Base-by-base conservation (phyloP, 1,284 basidiomycete genomes). In the Trichosporon sp. region DNA sequence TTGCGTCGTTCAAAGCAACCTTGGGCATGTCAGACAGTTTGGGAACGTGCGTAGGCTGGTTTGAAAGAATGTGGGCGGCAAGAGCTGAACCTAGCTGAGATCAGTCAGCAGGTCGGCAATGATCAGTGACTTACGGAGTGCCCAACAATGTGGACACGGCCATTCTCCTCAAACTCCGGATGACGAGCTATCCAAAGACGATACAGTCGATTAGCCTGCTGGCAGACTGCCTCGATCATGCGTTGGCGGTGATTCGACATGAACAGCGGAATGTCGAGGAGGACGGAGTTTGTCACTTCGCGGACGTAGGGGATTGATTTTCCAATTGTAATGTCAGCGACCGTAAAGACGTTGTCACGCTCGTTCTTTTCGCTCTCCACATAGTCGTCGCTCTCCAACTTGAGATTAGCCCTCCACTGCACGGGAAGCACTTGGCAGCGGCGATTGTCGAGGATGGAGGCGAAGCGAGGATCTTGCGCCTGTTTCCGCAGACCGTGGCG, bases 151-250 rank as follows among this genome's bases (percentile, higher is more conserved):
- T 85, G 84, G 37, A 87, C 85, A 8, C 86, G 79, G 3, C 86
- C 85, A 46, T 83, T 77, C 66, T 79, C 77, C 70, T 85, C 85
- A 70, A 87, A 87, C 0, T 78, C 81, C 4, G 87, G 87, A 76
- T 89, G 86, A 16, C 88, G 83, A 12, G 86, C 86, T 59, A 85
- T 82, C 85, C 87, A 89, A 6, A 87, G 76, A 2, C 87, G 83
- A 76, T 87, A 88, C 59, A 86, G 81, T n/a, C 85, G 77, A 70
- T 85, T 85, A 2, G 81, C 82, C 71, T 84, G 82, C 2, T 77
- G 56, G 68, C 83, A 84, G 6, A 85, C 87, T 1, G 87, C 85
- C 75, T 85, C 84, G 54, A 88, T 85, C 85, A 89, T 88, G 71
- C 84, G 82, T 19, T 82, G 78, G 56, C 86, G 83, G 76, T 89